These are phyloP conservation scores for Coemansia sp. DNA, from an alignment of 192 early-diverging fungal genomes.

Conservation along the genomic window DNA sequence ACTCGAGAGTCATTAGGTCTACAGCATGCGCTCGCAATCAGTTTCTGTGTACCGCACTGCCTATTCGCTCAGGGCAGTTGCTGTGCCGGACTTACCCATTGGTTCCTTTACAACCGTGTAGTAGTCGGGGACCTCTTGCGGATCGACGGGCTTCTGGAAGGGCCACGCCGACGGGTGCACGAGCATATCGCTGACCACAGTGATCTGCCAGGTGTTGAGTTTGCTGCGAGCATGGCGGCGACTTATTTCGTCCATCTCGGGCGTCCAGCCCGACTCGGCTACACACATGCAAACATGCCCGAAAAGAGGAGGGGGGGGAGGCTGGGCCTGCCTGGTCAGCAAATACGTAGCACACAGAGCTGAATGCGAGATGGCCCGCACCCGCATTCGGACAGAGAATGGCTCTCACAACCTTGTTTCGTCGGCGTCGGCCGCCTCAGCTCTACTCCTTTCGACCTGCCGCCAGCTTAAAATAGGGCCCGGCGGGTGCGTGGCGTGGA, in stretches of 20 bases:
- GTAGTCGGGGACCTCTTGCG: conserved; percentile 87
- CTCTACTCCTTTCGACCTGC: no score
- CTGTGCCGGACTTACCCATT: conserved; percentile 61
- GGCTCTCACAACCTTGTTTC: no score
- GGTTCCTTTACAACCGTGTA: conserved; percentile 94
- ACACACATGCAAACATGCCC: conserved; percentile 5
- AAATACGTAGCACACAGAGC: no score
- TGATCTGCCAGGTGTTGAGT: conserved; percentile 54
- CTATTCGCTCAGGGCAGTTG: no score
- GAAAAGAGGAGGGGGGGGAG: no score
- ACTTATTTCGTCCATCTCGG: conserved; percentile 67
- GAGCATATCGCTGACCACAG: conserved; percentile 70
- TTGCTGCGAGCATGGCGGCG: conserved; percentile 39
- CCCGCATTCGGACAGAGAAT: no score
- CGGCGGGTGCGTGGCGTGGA: no score
- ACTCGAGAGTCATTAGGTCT: conserved; percentile 77
- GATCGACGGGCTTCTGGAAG: conserved; percentile 85
- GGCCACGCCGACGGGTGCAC: conserved; percentile 84
- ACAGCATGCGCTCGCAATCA: not conserved
- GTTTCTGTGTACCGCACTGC: no score
- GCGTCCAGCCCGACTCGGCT: conserved; percentile 89
- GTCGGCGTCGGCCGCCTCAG: no score
- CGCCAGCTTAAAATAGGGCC: no score
- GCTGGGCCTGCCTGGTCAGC: no score
- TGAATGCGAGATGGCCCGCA: no score